Evolutionary conservation across 805 yeast species (phyloP), one percentile per base, ranked within the genome.

Genomic region (Scheffersomyces spartinae): DNA sequence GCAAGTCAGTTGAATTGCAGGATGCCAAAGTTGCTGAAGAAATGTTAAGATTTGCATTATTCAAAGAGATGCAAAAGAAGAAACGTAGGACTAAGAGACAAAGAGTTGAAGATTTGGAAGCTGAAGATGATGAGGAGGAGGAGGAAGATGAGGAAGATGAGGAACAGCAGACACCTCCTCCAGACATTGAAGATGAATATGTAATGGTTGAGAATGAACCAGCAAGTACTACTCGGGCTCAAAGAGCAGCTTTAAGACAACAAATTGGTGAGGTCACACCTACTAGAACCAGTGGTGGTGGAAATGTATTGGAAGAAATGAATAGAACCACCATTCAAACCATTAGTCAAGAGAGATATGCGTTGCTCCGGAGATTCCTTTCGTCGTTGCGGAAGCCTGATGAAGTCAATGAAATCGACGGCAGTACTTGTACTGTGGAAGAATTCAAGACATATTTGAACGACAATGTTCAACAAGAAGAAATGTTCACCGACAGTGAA

Each of bases 11-110:
- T 10, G 83, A 76, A 17, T 65, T 67, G 12, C 65, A 64, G 35
- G 98, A 91, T 52, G 94, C 95, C 2, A 55, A 63, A 35, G 78
- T 81, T 19, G 98, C 98, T 4, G 88, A 83, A 39, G 77, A 77
- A 39, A 52, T 91, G 44, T 61, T 91, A 36, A 69, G 94, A 43
- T 91, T 70, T 49, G 88, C 97, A 0, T 59, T 91, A 36, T 80
- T 86, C 63, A 78, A 78, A 48, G 94, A 83, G 47, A 71, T 72
- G 5, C 52, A 65, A 17, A 48, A 50, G 43, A 60, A 64, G 34
- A 44, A 39, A 15, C n/a, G n/a, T n/a, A 40, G 36, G 27, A 36
- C 45, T 23, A 57, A 55, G 47, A 46, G 51, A 30, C 49, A 46
- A 27, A 49, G 34, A 33, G 33, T 35, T 22, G 27, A 35, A 43